Conservation (phyloP, 495 filamentous ascomycete species). For the Penicillium lagena region DNA sequence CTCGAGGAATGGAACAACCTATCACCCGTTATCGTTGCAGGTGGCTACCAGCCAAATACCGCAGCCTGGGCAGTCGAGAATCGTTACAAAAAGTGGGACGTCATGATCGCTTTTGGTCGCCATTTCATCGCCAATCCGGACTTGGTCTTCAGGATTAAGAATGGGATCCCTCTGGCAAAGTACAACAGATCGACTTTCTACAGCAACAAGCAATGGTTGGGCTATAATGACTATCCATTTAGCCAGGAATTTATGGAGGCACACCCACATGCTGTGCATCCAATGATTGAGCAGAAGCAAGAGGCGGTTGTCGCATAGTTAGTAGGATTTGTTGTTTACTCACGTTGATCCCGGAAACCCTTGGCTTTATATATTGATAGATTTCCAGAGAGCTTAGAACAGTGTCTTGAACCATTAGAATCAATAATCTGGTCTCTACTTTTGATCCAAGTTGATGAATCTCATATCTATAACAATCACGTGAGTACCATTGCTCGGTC, state of each 20-base stretch:
- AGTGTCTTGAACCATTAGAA: too few relatives aligned
- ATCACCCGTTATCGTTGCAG: conserved; percentile 50
- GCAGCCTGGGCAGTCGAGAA: conserved; percentile 42
- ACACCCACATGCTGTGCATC: too few relatives aligned
- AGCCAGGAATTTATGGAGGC: conserved; percentile 4
- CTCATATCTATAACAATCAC: too few relatives aligned
- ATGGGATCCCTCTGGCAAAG: conserved; percentile 42
- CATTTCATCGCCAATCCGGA: conserved; percentile 66
- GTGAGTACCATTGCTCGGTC: too few relatives aligned
- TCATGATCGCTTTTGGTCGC: conserved; percentile 53
- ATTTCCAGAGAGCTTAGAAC: too few relatives aligned
- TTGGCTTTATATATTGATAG: too few relatives aligned
- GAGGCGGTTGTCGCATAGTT: too few relatives aligned
- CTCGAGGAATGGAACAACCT: conserved; percentile 13
- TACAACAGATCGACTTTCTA: conserved; percentile 57
- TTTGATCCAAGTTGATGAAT: too few relatives aligned
- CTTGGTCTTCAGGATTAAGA: conserved; percentile 50
- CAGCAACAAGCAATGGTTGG: conserved; percentile 22
- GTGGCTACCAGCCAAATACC: conserved; percentile 41
- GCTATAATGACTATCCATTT: conserved; percentile 54
- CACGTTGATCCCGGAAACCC: too few relatives aligned
- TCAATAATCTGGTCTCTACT: too few relatives aligned
- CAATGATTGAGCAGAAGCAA: too few relatives aligned
- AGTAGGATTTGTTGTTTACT: too few relatives aligned
- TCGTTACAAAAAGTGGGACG: conserved; percentile 40